Evolutionary conservation across 768 basidiomycete species (phyloP).

Genomic region (Coprinellus micaceus): DNA sequence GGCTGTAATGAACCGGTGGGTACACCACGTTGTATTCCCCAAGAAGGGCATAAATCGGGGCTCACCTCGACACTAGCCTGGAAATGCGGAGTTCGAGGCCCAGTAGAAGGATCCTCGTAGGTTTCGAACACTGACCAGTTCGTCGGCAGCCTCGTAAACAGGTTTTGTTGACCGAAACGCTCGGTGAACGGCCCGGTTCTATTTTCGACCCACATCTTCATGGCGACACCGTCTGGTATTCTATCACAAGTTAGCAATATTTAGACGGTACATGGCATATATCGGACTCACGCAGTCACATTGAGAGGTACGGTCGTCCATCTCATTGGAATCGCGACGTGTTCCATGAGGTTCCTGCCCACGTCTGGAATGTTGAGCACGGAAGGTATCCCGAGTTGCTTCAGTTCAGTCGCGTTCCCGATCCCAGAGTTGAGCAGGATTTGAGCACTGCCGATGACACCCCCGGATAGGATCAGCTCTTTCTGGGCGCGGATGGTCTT

Average conservation of each 20-base stretch:
- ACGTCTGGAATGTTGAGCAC: conserved; percentile 16
- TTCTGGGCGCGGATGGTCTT: conserved; percentile 8
- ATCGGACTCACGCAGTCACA: background rate
- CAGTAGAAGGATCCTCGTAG: conserved; percentile 22
- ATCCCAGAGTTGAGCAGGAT: conserved; percentile 21
- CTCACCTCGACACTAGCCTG: conserved; percentile 14
- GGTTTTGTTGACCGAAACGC: background rate
- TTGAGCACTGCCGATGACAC: conserved; percentile 16
- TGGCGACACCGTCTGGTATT: background rate
- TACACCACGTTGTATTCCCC: background rate
- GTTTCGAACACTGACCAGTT: conserved; percentile 3
- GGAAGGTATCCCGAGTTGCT: conserved; percentile 4
- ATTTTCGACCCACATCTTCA: conserved; percentile 1
- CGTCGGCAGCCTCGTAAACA: conserved; percentile 7
- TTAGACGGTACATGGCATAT: background rate
- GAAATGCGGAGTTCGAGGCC: conserved; percentile 21
- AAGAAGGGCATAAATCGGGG: background rate
- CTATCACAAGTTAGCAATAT: background rate
- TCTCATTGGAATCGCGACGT: background rate
- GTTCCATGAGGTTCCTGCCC: conserved; percentile 17
- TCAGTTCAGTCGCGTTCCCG: conserved; percentile 13
- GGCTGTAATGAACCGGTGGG: background rate
- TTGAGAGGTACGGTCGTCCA: background rate
- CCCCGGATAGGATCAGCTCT: conserved; percentile 18
- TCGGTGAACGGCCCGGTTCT: conserved; percentile 9